Evolutionary conservation across 495 filamentous ascomycete genomes (phyloP).

Genomic region (Neurospora sp.): DNA sequence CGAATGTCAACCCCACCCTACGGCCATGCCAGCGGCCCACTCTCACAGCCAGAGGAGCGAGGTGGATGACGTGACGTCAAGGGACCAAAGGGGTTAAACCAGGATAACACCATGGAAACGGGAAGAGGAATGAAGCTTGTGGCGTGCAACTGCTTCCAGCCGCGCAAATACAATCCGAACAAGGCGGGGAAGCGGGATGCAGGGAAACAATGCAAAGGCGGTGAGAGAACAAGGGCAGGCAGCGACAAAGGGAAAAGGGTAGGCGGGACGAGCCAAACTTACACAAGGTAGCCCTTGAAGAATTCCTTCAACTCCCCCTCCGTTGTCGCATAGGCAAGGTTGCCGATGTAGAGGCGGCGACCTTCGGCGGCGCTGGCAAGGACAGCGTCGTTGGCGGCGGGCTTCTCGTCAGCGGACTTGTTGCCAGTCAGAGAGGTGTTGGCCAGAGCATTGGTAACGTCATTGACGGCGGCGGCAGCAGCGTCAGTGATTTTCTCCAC

Average conservation of each 20-base stretch:
- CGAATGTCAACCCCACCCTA: not conserved
- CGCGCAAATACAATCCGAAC: not conserved
- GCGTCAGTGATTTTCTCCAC: constrained; percentile 51
- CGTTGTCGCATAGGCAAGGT: constrained; percentile 98
- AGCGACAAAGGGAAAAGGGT: not conserved
- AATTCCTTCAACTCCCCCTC: constrained; percentile 99
- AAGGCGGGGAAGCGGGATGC: not conserved
- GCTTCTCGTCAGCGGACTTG: constrained; percentile 38
- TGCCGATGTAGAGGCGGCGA: constrained; percentile 98
- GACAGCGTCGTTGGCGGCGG: constrained; percentile 69
- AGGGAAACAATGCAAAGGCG: not conserved
- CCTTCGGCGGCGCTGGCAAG: constrained; percentile 95
- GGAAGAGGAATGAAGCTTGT: not conserved
- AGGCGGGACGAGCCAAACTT: constrained; percentile 38
- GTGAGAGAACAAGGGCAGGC: not conserved
- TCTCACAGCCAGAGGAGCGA: not conserved
- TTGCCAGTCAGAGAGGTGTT: constrained; percentile 57
- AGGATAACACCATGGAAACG: not conserved
- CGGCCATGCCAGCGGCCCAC: not conserved
- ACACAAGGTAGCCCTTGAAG: constrained; percentile 97
- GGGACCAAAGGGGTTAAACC: not conserved
- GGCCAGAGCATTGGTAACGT: constrained; percentile 77
- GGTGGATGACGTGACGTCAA: not conserved
- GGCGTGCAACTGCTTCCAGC: not conserved
- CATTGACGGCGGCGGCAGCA: constrained; percentile 60